A percentile compares a stretch with the other conserved stretches of the same genome.
phyloP scores from a whole-genome alignment of 2,329 filamentous ascomycete species.

The Apiospora hydei region DNA sequence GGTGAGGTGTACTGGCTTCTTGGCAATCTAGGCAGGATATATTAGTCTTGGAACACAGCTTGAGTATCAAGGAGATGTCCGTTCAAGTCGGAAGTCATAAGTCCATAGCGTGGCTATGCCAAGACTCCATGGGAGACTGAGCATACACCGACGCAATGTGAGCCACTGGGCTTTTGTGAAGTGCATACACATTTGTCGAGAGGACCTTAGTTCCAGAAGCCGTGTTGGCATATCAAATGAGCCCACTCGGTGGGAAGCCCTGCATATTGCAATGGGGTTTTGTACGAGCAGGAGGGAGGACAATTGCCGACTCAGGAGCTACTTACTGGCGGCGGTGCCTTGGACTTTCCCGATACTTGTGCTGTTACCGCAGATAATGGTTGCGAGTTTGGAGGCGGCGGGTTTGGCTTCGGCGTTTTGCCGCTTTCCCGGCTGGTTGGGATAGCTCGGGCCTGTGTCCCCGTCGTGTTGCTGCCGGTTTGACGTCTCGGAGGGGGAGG shows the following conservation, averaged over 20 bases:
- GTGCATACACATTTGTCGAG: not conserved
- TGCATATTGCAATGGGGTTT: not conserved
- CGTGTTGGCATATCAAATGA: not conserved
- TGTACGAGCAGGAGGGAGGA: slow-evolving; percentile 18
- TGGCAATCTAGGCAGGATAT: slow-evolving; percentile 62
- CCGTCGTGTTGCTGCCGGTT: slow-evolving; percentile 32
- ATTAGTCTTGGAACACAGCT: slow-evolving; percentile 35
- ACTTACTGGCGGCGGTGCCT: slow-evolving; percentile 45
- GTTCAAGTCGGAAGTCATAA: not conserved
- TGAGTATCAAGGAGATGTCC: slow-evolving; percentile 34
- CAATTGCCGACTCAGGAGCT: not conserved
- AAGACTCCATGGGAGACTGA: not conserved
- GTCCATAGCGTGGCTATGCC: not conserved
- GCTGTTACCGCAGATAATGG: slow-evolving; percentile 34
- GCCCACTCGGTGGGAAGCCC: not conserved
- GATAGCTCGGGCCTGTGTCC: slow-evolving; percentile 31
- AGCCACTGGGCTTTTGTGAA: not conserved
- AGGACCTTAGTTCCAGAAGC: not conserved
- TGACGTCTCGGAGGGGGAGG: slow-evolving; percentile 49
- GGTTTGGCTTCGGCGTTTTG: slow-evolving; percentile 29
- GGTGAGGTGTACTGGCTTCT: slow-evolving; percentile 65
- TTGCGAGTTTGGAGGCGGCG: slow-evolving; percentile 30
- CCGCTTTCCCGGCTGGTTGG: slow-evolving; percentile 47
- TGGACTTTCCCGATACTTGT: slow-evolving; percentile 36
- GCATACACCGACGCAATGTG: not conserved